A percentile compares a stretch with the other conserved stretches of the same genome.
phyloP scores from a whole-genome alignment of 2,329 filamentous ascomycete species.

The Trichoderma breve region DNA sequence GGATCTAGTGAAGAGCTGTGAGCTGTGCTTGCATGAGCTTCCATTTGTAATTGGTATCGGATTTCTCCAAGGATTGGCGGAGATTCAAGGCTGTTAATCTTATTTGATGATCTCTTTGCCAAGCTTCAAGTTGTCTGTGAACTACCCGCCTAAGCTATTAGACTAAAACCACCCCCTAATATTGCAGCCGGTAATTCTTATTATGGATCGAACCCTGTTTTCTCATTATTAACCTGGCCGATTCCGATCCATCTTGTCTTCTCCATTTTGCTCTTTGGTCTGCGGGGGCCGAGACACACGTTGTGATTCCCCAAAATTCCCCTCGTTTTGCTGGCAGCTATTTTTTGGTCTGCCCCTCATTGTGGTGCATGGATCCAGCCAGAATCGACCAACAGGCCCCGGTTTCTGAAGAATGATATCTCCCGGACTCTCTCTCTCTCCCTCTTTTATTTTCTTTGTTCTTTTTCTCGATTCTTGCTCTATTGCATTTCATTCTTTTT shows the following conservation, averaged over 20 bases:
- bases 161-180: not conserved
- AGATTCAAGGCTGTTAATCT: not conserved
- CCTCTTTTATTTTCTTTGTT: not conserved
- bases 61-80: not conserved
- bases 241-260: not conserved
- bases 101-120: not conserved
- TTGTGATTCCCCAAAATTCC: not conserved
- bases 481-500: not conserved
- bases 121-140: not conserved
- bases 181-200: not conserved
- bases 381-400: not conserved
- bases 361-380: not conserved
- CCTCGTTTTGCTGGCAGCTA: not conserved
- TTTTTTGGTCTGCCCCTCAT: not conserved
- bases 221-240: not conserved
- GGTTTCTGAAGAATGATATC: not conserved
- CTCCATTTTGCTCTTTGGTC: not conserved
- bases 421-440: not conserved
- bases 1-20: not conserved
- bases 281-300: conserved; percentile 8
- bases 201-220: not conserved
- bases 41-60: not conserved
- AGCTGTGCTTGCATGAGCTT: not conserved
- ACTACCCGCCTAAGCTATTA: too few species aligned
- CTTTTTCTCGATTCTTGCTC: not conserved